Base-by-base conservation (phyloP, 108 stramenopile genomes). In the Aurantiochytrium sp. region DNA sequence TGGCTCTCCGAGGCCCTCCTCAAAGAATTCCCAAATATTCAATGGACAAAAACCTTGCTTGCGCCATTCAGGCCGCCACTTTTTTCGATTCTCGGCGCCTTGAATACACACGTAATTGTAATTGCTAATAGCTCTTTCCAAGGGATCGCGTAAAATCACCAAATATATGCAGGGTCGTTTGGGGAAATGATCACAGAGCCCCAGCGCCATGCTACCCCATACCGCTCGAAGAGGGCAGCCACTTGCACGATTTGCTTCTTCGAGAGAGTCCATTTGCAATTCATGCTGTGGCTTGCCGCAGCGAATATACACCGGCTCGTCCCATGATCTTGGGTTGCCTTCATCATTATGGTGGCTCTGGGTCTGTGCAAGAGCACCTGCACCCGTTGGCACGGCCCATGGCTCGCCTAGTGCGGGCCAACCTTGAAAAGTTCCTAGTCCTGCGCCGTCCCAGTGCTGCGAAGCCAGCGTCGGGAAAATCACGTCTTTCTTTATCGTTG, bases 91-190 rank as follows among this genome's bases (percentile, higher is more conserved):
- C 28, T 83, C 76, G 19, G 76, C 76, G 49, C 76, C 76, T 23
- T 83, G 76, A 45, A 83, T 83, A 45, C 76, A 83, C 23, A 83
- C 76, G 51, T 83, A 83, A 23, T 83, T 83, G 23, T 83, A 83
- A 45, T 83, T 83, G 51, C 76, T 83, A 16, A 83, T 83, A 1
- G 76, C 76, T 12, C 76, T 21, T 4, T 83, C 51, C 51, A 83
- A 4, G 51, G 76, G 76, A 35, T 83, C 51, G 8, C 76, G 45
- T 4, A 83, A 28, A 28, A 83, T 83, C 49, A 83, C 51, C 25
- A 83, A 45, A 23, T 83, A 83, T 25, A 53, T 12, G 51, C 76
- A 83, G 1, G 76, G 76, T 8, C 76, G 76, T 12, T 45, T 45
- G 23, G 76, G 76, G 23, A 83, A 83, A 2, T 83, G 76, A 18